Percentiles rank a stretch among this genome's conserved stretches.
Conservation (phyloP, 2,329 filamentous ascomycete species). For the Penicillium sp. region DNA sequence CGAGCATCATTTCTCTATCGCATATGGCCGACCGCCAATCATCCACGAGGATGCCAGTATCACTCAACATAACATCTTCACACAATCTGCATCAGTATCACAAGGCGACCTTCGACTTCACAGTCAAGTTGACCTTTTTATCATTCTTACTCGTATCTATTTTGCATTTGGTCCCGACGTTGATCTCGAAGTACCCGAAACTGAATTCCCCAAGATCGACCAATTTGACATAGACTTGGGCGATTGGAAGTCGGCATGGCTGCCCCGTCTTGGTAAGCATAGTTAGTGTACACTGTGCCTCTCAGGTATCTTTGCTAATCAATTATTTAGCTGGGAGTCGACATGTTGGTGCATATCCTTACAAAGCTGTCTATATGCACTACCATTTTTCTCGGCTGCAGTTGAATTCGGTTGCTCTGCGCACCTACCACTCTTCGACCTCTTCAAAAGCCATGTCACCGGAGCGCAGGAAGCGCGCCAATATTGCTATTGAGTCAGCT, state of each 20-base stretch:
- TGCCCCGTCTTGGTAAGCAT: conserved; percentile 35
- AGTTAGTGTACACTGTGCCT: not conserved
- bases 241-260: conserved; percentile 39
- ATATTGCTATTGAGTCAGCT: conserved; percentile 45
- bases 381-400: conserved; percentile 55
- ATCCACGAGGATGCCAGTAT: conserved; percentile 43
- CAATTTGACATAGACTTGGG: conserved; percentile 42
- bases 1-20: conserved; percentile 48
- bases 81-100: conserved; percentile 28
- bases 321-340: conserved; percentile 42
- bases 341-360: conserved; percentile 51
- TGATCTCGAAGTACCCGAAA: conserved; percentile 42
- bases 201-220: conserved; percentile 42
- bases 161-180: conserved; percentile 47
- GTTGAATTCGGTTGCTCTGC: conserved; percentile 51
- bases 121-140: conserved; percentile 47
- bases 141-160: conserved; percentile 46
- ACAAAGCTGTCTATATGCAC: conserved; percentile 52
- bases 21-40: conserved; percentile 46
- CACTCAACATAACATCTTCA: conserved; percentile 37
- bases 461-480: conserved; percentile 47
- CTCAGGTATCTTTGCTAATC: not conserved
- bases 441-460: conserved; percentile 42
- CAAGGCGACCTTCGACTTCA: conserved; percentile 40
- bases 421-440: conserved; percentile 44